Base-by-base conservation (phyloP, 177 flowering plant species). In the Vitis hybrid region DNA sequence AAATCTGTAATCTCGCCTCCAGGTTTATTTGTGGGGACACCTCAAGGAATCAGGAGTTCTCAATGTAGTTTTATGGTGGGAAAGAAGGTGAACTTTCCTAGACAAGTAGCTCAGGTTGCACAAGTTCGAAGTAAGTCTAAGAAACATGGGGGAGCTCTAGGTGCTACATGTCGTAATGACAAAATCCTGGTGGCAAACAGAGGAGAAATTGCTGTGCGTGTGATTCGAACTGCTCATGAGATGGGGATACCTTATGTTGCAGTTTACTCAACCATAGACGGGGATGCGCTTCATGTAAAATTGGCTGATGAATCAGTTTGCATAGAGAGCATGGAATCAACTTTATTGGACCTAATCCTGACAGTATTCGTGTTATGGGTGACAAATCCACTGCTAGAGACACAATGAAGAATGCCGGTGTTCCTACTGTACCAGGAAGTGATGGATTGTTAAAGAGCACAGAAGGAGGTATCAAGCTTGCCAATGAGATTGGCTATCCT, bases 351-450 rank as follows among this genome's bases (percentile, higher is more conserved):
- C 99, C 99, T 49, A 90, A 93, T 84, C 94, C 97, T 59, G 94
- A 92, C 67, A 94, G 98, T 70, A 95, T 93, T 64, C 91, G 97
- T 56, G 91, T 91, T 55, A 95, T 95, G 99, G 99, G 99, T 79
- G 98, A 95, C 79, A 95, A 95, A 80, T 72, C 99, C 63, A 95
- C 99, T 79, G 99, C 99, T 14, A 81, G 99, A 70, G 97, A 95
- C 2, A 95, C 98, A 69, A 95, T 95, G 99, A 95, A 91, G 80
- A 87, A 89, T 73, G 98, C 99, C 62, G 97, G 98, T 72, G 99
- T 95, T 75, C 99, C 99, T 49, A 95, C 99, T 75, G 99, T 95
- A 26, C 99, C 99, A 12, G 99, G 99, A 75, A 95, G 99, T 82
- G 97, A 90, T 50, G 99, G 97, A 58, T 77, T 95, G 70, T 74